Conservation (phyloP, 805 yeast species). For the Metschnikowia noctiluminum region DNA sequence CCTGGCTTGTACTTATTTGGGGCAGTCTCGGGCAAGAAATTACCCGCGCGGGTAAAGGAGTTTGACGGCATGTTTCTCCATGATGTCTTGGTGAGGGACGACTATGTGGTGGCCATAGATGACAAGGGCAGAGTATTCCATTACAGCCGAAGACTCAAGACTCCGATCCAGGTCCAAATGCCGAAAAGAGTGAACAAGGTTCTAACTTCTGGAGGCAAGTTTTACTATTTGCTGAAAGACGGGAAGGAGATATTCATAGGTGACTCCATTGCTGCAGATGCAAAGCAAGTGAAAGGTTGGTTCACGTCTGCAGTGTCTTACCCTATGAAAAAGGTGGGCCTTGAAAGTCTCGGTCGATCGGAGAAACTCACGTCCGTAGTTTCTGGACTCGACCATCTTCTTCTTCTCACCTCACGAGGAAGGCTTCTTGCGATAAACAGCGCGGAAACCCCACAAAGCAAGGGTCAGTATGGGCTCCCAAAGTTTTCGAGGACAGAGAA, state of each 20-base stretch:
- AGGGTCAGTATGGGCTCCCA: constrained; percentile 87
- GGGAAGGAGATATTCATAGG: constrained; percentile 43
- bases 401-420: constrained; percentile 58
- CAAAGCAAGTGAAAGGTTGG: constrained; percentile 3
- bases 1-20: constrained; percentile 40
- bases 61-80: constrained; percentile 61
- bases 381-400: constrained; percentile 66
- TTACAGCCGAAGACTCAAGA: constrained; percentile 46
- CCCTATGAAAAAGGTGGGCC: background rate
- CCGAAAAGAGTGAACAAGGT: constrained; percentile 29
- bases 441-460: constrained; percentile 24
- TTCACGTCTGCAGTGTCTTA: constrained; percentile 6
- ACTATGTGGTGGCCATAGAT: constrained; percentile 55
- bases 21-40: constrained; percentile 28
- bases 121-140: constrained; percentile 69
- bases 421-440: constrained; percentile 63
- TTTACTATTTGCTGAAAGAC: constrained; percentile 40
- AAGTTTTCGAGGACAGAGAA: constrained; percentile 61
- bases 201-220: constrained; percentile 50
- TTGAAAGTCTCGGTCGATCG: constrained; percentile 16
- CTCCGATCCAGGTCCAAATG: constrained; percentile 23
- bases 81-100: constrained; percentile 52
- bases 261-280: constrained; percentile 22
- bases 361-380: constrained; percentile 46
- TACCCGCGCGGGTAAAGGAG: constrained; percentile 58